Percentiles rank a stretch among this genome's conserved stretches.
Evolutionary conservation across 1,139 yeast genomes (phyloP).

Genomic region (Hanseniaspora gamundiae): DNA sequence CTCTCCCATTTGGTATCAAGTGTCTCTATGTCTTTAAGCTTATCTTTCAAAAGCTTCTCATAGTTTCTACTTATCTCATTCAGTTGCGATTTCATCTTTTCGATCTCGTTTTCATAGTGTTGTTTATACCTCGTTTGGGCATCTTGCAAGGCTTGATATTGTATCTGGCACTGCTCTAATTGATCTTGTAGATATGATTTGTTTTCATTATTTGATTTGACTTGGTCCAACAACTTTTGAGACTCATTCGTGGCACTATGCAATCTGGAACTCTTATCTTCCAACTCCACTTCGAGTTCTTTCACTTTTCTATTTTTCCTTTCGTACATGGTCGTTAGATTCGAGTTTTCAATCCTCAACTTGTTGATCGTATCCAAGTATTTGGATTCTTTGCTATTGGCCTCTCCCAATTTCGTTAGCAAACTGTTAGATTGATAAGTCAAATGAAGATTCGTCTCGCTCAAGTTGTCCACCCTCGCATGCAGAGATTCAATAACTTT

Average conservation of each 20-base stretch:
- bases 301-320: conserved; percentile 52
- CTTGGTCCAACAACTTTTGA: conserved; percentile 37
- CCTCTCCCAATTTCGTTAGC: conserved; percentile 37
- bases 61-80: conserved; percentile 28
- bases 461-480: conserved; percentile 41
- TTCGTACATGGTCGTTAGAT: conserved; percentile 47
- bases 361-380: conserved; percentile 57
- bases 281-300: conserved; percentile 47
- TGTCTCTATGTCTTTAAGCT: conserved; percentile 1
- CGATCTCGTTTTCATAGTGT: conserved; percentile 34
- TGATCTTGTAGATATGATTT: conserved; percentile 40
- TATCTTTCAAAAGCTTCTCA: conserved; percentile 7
- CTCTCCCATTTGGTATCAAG: conserved; percentile 9
- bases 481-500: conserved; percentile 51
- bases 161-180: conserved; percentile 42
- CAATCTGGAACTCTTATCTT: conserved; percentile 33
- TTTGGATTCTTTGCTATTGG: conserved; percentile 42
- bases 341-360: conserved; percentile 59
- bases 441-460: conserved; percentile 39
- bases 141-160: conserved; percentile 49
- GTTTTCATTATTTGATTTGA: conserved; percentile 37
- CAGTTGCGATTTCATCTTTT: conserved; percentile 24
- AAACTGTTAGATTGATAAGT: conserved; percentile 34
- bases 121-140: conserved; percentile 46
- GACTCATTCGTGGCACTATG: conserved; percentile 37